Base-by-base conservation (phyloP, 371 early-diverging fungal species). In the Mortierella sp. region DNA sequence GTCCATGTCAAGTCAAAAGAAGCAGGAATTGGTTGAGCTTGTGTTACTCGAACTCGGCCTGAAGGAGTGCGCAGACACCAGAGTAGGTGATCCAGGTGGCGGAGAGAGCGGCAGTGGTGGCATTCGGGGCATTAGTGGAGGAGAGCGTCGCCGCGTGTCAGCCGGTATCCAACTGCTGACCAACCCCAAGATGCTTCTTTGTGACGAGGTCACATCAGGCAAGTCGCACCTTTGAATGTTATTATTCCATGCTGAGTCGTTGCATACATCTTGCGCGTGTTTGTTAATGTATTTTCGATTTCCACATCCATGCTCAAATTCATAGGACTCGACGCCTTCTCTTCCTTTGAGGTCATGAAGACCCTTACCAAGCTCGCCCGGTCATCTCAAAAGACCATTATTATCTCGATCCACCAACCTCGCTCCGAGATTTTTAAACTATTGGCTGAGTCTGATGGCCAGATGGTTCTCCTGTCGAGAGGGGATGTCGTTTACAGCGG, bases 191-290 rank as follows among this genome's bases (percentile, higher is more conserved):
- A 86, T 86, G 80, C 78, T 86, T 31, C 80, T 86, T 16, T 86
- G 86, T 26, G 86, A 86, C 47, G 86, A 86, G 70, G 82, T 82
- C 38, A 86, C 86, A 47, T 86, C 86, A 48, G 86, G 86, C 82
- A 80, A 55, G 45, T 70, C n/a, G 50, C 63, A 8, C 52, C 42
- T 31, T 73, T 54, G 24, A 2, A 4, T 34, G 16, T 14, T 28
- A 19, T 2, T 52, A 26, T 73, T 26, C 28, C 16, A 31, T 63
- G 14, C 7, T 14, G 42, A 26, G 26, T n/a, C 21, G 45, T 10
- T 57, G 9, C 21, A 31, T 74, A 28, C 21, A 70, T 54, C 44
- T 11, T 7, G 38, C 48, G n/a, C 21, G 48, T 38, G 8, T 21
- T 8, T 3, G 34, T 26, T 2, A 24, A 4, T 48, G 9, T 10